These are phyloP conservation scores for Trichomonascus vanleenenianus DNA, from an alignment of 805 yeast genomes.

Conservation along the genomic window DNA sequence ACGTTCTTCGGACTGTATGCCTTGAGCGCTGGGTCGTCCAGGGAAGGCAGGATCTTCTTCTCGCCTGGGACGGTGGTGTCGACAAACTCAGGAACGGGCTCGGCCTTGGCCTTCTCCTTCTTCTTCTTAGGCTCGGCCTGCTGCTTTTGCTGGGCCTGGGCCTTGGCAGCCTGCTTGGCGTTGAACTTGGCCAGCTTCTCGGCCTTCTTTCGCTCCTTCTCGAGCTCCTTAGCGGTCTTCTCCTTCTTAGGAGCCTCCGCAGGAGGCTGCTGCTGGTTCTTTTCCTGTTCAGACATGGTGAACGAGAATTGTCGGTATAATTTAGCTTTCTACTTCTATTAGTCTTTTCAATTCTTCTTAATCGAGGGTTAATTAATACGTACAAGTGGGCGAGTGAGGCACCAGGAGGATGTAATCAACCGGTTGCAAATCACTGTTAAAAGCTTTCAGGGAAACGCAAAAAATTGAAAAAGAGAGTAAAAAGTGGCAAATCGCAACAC, in stretches of 20 bases:
- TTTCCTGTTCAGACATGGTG: slow-evolving; percentile 9
- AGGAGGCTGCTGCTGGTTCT: slow-evolving; percentile 2
- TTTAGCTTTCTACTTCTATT: neutral
- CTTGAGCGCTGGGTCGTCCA: slow-evolving; percentile 89
- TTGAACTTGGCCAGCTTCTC: slow-evolving; percentile 80
- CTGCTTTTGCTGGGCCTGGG: slow-evolving; percentile 37
- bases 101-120: slow-evolving; percentile 60
- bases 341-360: too few relatives aligned
- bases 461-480: too few relatives aligned
- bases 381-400: neutral
- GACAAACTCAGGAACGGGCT: slow-evolving; percentile 73
- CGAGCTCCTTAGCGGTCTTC: slow-evolving; percentile 73
- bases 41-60: slow-evolving; percentile 76
- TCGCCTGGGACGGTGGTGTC: slow-evolving; percentile 85
- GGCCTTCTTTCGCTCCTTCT: slow-evolving; percentile 81
- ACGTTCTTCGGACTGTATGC: slow-evolving; percentile 90
- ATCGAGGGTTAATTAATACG: neutral
- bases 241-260: slow-evolving; percentile 30
- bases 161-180: slow-evolving; percentile 71
- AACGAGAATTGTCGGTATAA: neutral
- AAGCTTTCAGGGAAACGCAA: too few relatives aligned
- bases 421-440: slow-evolving; percentile 2
- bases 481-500: too few relatives aligned
- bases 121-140: slow-evolving; percentile 37
- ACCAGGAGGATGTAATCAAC: slow-evolving; percentile 1